Evolutionary conservation across 768 basidiomycete genomes (phyloP), one percentile per base, ranked within the genome.

Genomic region (Lentinula detonsa): DNA sequence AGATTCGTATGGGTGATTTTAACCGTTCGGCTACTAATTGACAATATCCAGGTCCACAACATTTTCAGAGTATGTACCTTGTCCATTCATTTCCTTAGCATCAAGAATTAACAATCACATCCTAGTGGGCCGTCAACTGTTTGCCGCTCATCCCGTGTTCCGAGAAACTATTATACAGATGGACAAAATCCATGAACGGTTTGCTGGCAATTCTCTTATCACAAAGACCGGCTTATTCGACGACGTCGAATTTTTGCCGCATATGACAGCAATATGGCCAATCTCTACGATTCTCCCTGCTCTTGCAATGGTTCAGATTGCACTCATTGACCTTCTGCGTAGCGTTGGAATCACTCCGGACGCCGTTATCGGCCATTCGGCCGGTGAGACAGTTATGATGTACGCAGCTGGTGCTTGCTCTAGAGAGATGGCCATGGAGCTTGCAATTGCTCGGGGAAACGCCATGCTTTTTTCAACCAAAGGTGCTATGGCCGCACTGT

Each of bases 251-350:
- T 60, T 61, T 6, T 16, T 4, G 2, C 49, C 54, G 18, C 39
- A 63, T 9, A 62, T 69, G 1, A 63, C 66, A 4, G 65, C 65
- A 8, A 61, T 69, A 16, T 75, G 73, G 75, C 69, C 73, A 0
- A 75, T 78, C 8, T 65, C 71, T 0, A 55, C 78, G 4, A 78
- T 71, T 16, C 68, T 81, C 4, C 78, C 79, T 3, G 68, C 78
- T 2, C 63, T 81, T 23, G 67, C 76, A 1, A 78, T 82, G 64
- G 62, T 80, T 56, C 81, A 82, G 61, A 76, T 82, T 9, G 81
- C 79, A 0, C 58, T 80, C 4, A 73, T 74, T 62, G 81, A 82
- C 52, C 69, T 77, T 3, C 63, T 81, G 1, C 61, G 61, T 1
- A 70, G 71, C 48, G 46, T 78, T 15, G 75, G 76, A 9, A 56